Evolutionary conservation across 768 basidiomycete genomes (phyloP).

Genomic region (Stropharia rugosoannulata): DNA sequence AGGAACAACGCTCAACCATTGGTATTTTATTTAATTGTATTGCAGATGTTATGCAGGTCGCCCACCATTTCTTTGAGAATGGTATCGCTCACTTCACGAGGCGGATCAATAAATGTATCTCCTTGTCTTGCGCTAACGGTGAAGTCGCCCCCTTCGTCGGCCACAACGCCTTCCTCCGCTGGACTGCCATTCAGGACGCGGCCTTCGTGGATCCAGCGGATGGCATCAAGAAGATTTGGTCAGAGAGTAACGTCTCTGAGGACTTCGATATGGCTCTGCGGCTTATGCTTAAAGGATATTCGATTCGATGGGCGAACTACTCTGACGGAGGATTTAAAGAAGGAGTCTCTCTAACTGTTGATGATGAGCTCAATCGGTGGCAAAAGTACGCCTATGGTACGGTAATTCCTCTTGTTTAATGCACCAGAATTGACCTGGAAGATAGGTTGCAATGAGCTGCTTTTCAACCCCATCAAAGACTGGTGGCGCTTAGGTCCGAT

Average conservation of each 20-base stretch:
- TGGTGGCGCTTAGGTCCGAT: constrained; percentile 85
- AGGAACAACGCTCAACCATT: background rate
- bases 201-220: constrained; percentile 69
- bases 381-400: constrained; percentile 83
- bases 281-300: constrained; percentile 65
- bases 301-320: constrained; percentile 86
- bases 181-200: constrained; percentile 88
- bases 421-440: background rate
- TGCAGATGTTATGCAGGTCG: constrained; percentile 86
- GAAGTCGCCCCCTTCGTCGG: constrained; percentile 85
- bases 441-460: constrained; percentile 69
- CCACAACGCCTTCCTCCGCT: constrained; percentile 87
- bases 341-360: constrained; percentile 85
- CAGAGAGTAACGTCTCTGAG: constrained; percentile 78
- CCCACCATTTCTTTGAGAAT: constrained; percentile 88
- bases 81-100: constrained; percentile 87
- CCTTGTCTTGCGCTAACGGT: constrained; percentile 78
- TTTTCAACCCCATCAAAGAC: constrained; percentile 79
- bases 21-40: constrained; percentile 2
- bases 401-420: constrained; percentile 5
- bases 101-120: constrained; percentile 81
- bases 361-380: constrained; percentile 92
- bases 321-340: constrained; percentile 86
- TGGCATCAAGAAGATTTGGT: constrained; percentile 74
- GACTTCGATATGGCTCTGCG: constrained; percentile 82